Evolutionary conservation across 352 stramenopile species (phyloP), one percentile per base, ranked within the genome.

Genomic region (Globisporangium viniferum): DNA sequence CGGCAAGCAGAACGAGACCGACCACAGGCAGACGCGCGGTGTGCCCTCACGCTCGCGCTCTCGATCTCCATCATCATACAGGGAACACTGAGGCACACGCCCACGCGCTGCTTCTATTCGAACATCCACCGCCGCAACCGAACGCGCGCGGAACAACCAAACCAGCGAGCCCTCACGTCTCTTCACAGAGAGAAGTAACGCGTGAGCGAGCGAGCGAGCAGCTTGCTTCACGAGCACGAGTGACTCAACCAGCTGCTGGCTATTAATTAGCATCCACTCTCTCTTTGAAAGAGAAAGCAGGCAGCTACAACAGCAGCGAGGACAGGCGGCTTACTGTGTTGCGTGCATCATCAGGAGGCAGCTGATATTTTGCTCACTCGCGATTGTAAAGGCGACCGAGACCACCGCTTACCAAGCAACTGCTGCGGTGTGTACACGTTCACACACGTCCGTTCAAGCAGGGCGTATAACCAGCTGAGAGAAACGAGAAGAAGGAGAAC

Each of bases 391-490:
- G 44, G 44, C 36, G 44, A 22, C 15, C 44, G 41, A 49, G 39
- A 49, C 22, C 12, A 12, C 24, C 24, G 24, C 24, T 24, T 24
- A 35, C 27, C 53, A 59, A 59, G 53, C 53, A 59, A 59, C 24
- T 22, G 22, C n/a, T 56, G 53, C 15, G 24, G 53, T 58, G 41
- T 48, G 44, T 49, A 49, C 44, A 49, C 15, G 4, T 48, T 48
- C 51, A 59, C 53, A 29, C 22, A 59, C 53, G 53, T 24, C 24
- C 24, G 27, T 22, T 31, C 24, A 49, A 49, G 27, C 53, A 59
- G 27, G 53, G 18, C 53, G 53, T 59, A 59, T 33, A 10, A 22
- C 54, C 54, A 59, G 54, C 54, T 59, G 54, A 66, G 54, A 59
- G 29, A 59, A 22, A 9, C 20, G 5, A 36, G 24, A 35, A 33